These are phyloP conservation scores for Leptographium radiaticola DNA, from an alignment of 2,329 filamentous ascomycete species.

Conservation along the genomic window DNA sequence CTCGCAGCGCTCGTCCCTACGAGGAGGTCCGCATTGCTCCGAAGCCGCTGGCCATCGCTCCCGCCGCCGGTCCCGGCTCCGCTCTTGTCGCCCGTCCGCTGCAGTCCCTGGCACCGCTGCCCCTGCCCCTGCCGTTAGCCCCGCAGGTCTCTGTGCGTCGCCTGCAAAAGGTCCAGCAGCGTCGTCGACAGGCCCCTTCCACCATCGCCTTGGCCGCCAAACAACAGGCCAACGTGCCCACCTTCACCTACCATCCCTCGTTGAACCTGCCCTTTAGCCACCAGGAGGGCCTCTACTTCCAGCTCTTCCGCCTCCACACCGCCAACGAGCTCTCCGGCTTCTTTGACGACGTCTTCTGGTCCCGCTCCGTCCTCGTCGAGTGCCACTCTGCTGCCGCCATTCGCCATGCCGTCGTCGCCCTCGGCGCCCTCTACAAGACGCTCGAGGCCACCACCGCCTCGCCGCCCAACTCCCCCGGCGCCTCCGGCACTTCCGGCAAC, in stretches of 20 bases:
- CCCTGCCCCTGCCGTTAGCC: neutral
- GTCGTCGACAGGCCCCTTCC: slow-evolving; percentile 18
- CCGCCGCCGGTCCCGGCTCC: slow-evolving; percentile 10
- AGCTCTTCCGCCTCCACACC: slow-evolving; percentile 47
- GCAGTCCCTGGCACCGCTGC: neutral
- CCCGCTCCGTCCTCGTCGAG: slow-evolving; percentile 46
- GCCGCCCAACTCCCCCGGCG: slow-evolving; percentile 31
- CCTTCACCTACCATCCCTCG: slow-evolving; percentile 24
- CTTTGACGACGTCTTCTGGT: slow-evolving; percentile 56
- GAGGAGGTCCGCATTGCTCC: slow-evolving; percentile 37
- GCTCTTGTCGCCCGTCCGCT: neutral
- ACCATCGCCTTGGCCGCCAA: slow-evolving; percentile 13
- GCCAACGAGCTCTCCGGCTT: slow-evolving; percentile 52
- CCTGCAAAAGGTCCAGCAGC: slow-evolving; percentile 5
- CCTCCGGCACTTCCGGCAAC: slow-evolving; percentile 15
- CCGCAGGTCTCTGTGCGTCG: slow-evolving; percentile 11
- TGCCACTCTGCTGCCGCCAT: slow-evolving; percentile 49
- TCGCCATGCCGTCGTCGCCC: slow-evolving; percentile 50
- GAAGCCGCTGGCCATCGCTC: slow-evolving; percentile 17
- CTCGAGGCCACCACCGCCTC: slow-evolving; percentile 44
- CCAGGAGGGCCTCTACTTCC: slow-evolving; percentile 46
- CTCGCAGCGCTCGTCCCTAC: slow-evolving; percentile 30
- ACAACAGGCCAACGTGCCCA: slow-evolving; percentile 9
- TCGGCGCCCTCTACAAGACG: slow-evolving; percentile 55
- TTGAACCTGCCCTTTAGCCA: slow-evolving; percentile 31